Percentiles rank a stretch among this genome's conserved stretches.
Evolutionary conservation across 257 asterid species (phyloP).

Genomic region (Cordia subcordata): DNA sequence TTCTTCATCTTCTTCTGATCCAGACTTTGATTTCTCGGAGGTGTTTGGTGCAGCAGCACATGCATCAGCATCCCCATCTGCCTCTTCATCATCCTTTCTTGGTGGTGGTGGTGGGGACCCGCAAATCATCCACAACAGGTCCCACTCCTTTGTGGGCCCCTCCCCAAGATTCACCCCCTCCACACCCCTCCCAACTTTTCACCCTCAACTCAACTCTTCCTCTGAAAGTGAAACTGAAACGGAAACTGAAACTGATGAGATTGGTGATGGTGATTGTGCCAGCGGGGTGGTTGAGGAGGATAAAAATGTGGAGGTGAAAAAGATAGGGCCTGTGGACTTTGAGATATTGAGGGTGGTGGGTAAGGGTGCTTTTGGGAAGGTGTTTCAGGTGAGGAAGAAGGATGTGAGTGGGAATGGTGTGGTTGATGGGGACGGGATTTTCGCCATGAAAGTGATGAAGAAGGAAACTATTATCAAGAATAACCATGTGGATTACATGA

Average conservation of each 20-base stretch:
- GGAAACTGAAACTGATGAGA: constrained; percentile 14
- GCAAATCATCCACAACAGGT: constrained; percentile 59
- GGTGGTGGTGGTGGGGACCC: constrained; percentile 72
- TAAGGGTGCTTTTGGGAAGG: constrained; percentile 94
- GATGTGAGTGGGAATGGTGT: constrained; percentile 17
- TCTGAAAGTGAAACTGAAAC: constrained; percentile 48
- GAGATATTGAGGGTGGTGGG: constrained; percentile 87
- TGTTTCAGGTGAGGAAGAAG: constrained; percentile 79
- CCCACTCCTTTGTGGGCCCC: constrained; percentile 91
- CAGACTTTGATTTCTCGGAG: constrained; percentile 75
- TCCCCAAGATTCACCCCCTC: constrained; percentile 82
- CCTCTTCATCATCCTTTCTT: constrained; percentile 44
- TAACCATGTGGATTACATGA: constrained; percentile 90
- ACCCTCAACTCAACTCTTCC: constrained; percentile 39
- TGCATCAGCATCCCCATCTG: constrained; percentile 39
- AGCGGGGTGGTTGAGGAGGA: constrained; percentile 8
- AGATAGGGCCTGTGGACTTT: constrained; percentile 74
- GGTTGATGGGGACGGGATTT: constrained; percentile 63
- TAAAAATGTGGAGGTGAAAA: constrained; percentile 1
- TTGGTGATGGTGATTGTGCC: constrained; percentile 11
- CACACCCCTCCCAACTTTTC: constrained; percentile 44
- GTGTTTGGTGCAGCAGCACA: constrained; percentile 44
- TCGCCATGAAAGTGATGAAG: constrained; percentile 90
- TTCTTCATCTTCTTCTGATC: constrained; percentile 36
- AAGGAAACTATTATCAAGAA: constrained; percentile 84